Base-by-base conservation (phyloP, 2,329 filamentous ascomycete genomes). In the Elsinoe perseae region DNA sequence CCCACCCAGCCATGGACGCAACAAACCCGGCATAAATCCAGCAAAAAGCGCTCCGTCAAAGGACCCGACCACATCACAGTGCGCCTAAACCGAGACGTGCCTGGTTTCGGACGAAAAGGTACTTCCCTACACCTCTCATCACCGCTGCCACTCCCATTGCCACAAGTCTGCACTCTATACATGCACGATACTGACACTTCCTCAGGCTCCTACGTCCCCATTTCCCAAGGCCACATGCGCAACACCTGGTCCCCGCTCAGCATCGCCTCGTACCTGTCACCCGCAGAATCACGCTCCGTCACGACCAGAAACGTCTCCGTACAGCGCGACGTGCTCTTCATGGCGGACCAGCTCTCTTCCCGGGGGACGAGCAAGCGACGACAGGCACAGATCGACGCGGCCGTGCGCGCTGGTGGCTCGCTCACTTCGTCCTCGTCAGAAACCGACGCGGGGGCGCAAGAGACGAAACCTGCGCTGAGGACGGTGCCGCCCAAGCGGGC, bases 151-250 rank as follows among this genome's bases (percentile, higher is more conserved):
- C 30, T 21, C 21, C 14, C 40, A 9, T 16, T 28, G 12, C 23
- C 18, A 3, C 52, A 4, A 9, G 2, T 44, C 52, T 12, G 36
- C 36, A 42, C 5, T 16, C 32, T 27, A 3, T 30, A 14, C 40
- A 8, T 23, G 23, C n/a, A 14, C 25, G 5, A 34, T 18, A 38
- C 57, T 56, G 14, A 56, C 16, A 28, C 32, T 14, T 36, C 50
- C 36, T 56, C 43, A 82, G 79, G 79, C 59, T 66, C 75, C 16
- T 74, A 80, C 58, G 69, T 82, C 18, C 75, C 78, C 28, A 70
- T 81, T 40, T 66, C 75, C n/a, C 66, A 70, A 14, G 76, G 79
- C 20, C 69, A 72, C 34, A 81, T 83, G 78, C 73, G 80, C 60
- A 80, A 80, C 64, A 66, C 68, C 55, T 80, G 75, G 75, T 80